Percentiles rank a stretch among this genome's conserved stretches.
phyloP scores from a whole-genome alignment of 768 basidiomycete genomes.

The Agrocybe pediades region DNA sequence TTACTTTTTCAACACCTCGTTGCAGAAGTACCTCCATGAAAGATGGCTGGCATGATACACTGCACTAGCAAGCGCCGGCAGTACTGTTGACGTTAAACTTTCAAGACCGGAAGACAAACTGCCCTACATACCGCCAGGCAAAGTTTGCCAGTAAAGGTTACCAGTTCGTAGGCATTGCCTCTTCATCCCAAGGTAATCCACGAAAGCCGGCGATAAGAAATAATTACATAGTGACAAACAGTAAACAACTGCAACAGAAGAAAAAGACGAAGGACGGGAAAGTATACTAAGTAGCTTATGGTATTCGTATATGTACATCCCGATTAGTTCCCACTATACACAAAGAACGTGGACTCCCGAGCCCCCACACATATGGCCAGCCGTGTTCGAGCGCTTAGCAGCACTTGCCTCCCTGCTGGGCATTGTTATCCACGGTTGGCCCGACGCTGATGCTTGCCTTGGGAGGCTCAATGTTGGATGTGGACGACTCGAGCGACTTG shows the following conservation, averaged over 20 bases:
- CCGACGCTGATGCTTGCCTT: constrained; percentile 87
- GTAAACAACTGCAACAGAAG: not conserved
- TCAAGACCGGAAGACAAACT: too few relatives aligned
- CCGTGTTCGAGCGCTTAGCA: constrained; percentile 41
- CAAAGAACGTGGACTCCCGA: not conserved
- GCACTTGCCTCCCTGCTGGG: constrained; percentile 60
- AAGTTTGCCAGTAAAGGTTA: too few relatives aligned
- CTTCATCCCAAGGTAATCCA: too few relatives aligned
- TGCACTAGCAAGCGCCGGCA: too few relatives aligned
- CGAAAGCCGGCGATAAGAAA: not conserved
- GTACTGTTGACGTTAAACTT: too few relatives aligned
- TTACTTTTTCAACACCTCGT: too few relatives aligned
- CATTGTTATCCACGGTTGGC: constrained; percentile 67
- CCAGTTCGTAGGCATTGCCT: not conserved
- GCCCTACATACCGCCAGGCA: too few relatives aligned
- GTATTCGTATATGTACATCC: not conserved
- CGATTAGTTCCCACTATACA: not conserved
- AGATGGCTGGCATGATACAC: too few relatives aligned
- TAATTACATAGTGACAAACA: not conserved
- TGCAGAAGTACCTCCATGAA: too few relatives aligned
- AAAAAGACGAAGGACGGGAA: not conserved
- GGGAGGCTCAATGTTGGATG: constrained; percentile 74
- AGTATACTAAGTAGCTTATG: not conserved
- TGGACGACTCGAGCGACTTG: constrained; percentile 89
- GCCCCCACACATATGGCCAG: not conserved